Percentiles rank a stretch among this genome's conserved stretches.
phyloP scores from a whole-genome alignment of 495 filamentous ascomycete species.

The Penicillium simplicissimum region DNA sequence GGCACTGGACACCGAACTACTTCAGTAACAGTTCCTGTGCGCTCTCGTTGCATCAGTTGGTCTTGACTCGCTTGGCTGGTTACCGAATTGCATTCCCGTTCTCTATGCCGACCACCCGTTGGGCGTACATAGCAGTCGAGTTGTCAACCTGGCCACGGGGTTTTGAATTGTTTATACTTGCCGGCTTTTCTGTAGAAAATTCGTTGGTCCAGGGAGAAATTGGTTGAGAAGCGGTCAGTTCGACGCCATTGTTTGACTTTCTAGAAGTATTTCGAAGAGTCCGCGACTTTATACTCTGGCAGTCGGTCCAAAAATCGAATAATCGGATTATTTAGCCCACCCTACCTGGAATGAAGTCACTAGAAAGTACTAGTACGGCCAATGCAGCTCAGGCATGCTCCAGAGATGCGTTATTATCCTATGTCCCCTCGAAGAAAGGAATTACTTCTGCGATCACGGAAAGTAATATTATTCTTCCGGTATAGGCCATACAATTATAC shows the following conservation, averaged over 20 bases:
- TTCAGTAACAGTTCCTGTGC: not conserved
- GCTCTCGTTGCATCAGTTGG: not conserved
- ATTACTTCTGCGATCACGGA: not conserved
- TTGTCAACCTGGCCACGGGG: constrained; percentile 18
- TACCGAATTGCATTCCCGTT: constrained; percentile 10
- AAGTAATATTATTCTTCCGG: not conserved
- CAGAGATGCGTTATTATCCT: not conserved
- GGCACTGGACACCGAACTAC: not conserved
- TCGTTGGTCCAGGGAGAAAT: constrained; percentile 17
- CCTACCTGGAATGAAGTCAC: not conserved
- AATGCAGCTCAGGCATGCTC: constrained; percentile 14
- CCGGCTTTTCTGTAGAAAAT: not conserved
- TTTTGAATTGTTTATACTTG: not conserved
- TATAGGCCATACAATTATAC: not conserved
- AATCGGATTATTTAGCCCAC: not conserved
- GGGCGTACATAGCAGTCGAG: constrained; percentile 16
- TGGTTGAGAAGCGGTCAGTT: constrained; percentile 27
- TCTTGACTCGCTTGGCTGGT: not conserved
- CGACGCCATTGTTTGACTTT: not conserved
- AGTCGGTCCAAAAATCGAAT: not conserved
- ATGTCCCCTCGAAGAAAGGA: not conserved
- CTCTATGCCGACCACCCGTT: constrained; percentile 24
- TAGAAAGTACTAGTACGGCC: not conserved
- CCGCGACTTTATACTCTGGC: not conserved
- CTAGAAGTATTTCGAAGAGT: not conserved